phyloP scores from a whole-genome alignment of 1,284 basidiomycete species.

The Fomitopsis betulina region DNA sequence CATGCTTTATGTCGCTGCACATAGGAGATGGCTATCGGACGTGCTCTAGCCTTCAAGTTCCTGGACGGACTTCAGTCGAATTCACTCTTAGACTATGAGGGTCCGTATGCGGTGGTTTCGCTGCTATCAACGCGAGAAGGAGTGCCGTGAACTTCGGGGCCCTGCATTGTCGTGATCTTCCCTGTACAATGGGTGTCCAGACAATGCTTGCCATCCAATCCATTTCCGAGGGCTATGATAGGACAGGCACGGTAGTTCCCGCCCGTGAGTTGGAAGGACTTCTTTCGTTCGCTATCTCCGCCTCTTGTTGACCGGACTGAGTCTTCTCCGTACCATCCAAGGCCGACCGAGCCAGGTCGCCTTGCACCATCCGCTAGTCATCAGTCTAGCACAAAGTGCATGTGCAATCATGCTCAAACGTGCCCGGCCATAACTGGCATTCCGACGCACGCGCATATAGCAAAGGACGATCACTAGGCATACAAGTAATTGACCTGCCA shows the following conservation, averaged over 20 bases:
- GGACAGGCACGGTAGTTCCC: background rate
- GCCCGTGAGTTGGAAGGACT: background rate
- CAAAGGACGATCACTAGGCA: background rate
- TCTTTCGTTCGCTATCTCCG: background rate
- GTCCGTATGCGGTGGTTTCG: background rate
- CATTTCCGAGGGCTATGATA: too few species aligned
- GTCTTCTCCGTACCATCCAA: background rate
- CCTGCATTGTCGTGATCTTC: background rate
- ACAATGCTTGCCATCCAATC: background rate
- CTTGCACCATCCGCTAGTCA: background rate
- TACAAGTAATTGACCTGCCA: background rate
- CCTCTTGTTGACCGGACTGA: background rate
- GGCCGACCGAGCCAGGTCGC: background rate
- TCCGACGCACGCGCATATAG: background rate
- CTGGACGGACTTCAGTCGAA: background rate
- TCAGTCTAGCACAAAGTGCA: background rate
- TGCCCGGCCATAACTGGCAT: background rate
- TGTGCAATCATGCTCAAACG: background rate
- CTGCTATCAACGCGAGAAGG: background rate
- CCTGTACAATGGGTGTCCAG: background rate
- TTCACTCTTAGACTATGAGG: background rate
- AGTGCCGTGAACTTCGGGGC: background rate
- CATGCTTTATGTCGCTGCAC: background rate
- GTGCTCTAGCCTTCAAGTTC: too few species aligned
- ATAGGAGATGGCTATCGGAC: background rate